Evolutionary conservation across 2,329 filamentous ascomycete genomes (phyloP).

Genomic region (Dendrostoma leiphaemia): DNA sequence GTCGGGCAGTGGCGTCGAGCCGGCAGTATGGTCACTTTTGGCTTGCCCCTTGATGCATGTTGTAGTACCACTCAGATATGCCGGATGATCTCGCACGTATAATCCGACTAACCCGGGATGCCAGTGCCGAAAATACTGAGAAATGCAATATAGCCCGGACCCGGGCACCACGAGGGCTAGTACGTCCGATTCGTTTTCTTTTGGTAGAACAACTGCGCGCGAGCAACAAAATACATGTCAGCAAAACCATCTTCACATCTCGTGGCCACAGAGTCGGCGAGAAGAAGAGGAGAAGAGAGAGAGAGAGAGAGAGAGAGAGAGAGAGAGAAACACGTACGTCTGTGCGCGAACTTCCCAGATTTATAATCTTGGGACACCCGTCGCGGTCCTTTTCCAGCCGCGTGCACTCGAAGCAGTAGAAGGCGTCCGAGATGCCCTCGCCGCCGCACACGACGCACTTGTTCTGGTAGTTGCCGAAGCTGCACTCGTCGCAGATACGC

Average conservation of each 20-base stretch:
- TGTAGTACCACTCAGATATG: neutral
- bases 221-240: neutral
- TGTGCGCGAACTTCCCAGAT: conserved; percentile 90
- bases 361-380: conserved; percentile 99
- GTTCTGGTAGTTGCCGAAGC: conserved; percentile 99
- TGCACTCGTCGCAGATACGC: conserved; percentile 98
- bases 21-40: no score
- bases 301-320: conserved; percentile 38
- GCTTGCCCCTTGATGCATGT: neutral
- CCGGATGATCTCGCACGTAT: neutral
- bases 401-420: conserved; percentile 99
- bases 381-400: conserved; percentile 95
- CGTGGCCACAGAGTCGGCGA: no score
- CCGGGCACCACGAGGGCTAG: conserved; percentile 49
- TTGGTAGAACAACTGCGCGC: conserved; percentile 57
- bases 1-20: no score
- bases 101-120: conserved; percentile 14
- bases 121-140: conserved; percentile 12
- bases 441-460: conserved; percentile 99
- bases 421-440: conserved; percentile 96
- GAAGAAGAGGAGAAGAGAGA: no score
- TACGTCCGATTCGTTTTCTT: conserved; percentile 65
- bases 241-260: no score
- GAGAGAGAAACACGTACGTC: conserved; percentile 60
- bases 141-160: conserved; percentile 36